These are phyloP conservation scores for Fusarium kyushuense DNA, from an alignment of 2,329 filamentous ascomycete species.

Conservation along the genomic window DNA sequence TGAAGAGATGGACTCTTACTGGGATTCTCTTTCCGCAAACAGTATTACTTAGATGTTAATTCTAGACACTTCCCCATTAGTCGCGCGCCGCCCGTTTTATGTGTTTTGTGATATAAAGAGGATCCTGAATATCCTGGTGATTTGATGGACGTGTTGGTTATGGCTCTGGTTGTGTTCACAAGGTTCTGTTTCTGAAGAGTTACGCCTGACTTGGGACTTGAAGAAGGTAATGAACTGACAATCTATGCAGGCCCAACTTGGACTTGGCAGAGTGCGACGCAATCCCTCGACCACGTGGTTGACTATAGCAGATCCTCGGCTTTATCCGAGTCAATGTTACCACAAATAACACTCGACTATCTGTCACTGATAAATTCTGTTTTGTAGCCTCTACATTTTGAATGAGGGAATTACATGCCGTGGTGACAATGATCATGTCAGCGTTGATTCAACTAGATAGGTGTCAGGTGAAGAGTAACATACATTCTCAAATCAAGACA, in stretches of 20 bases:
- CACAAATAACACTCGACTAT: slow-evolving; percentile 21
- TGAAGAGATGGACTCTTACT: not conserved
- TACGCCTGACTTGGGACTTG: not conserved
- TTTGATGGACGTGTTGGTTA: too few relatives aligned
- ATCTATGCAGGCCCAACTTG: not conserved
- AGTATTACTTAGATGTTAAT: not conserved
- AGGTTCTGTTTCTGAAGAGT: not conserved
- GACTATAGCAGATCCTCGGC: slow-evolving; percentile 31
- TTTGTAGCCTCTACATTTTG: too few relatives aligned
- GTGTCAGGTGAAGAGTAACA: not conserved
- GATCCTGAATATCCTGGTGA: not conserved
- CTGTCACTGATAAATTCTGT: not conserved
- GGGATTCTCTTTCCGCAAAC: not conserved
- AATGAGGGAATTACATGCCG: not conserved
- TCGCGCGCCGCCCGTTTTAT: not conserved
- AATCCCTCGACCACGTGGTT: slow-evolving; percentile 31
- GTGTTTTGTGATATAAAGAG: too few relatives aligned
- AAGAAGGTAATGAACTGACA: not conserved
- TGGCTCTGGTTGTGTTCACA: not conserved
- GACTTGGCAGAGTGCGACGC: not conserved
- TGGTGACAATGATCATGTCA: not conserved
- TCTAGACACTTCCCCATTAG: not conserved
- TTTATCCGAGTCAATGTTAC: slow-evolving; percentile 24
- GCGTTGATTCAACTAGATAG: not conserved
- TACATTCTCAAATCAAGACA: not conserved